Conservation (phyloP, 768 basidiomycete species). For the Mycena filopes region DNA sequence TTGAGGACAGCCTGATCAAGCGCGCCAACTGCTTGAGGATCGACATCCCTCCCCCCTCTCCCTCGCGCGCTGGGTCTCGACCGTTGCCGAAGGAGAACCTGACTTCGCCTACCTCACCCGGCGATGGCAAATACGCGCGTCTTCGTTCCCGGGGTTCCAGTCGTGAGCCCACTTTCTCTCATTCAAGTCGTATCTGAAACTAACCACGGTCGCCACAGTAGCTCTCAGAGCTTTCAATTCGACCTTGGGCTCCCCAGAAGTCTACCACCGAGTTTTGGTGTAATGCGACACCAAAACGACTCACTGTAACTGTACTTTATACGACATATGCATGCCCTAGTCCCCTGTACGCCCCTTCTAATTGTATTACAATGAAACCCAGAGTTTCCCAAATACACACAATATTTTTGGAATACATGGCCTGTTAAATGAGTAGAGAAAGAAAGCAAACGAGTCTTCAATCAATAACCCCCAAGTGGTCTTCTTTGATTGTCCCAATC, state of each 20-base stretch:
- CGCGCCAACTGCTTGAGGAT: conserved; percentile 5
- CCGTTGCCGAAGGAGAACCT: conserved; percentile 15
- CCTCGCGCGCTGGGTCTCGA: neutral
- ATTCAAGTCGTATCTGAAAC: neutral
- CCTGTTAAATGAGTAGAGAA: neutral
- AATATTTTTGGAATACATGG: neutral
- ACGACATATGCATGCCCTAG: neutral
- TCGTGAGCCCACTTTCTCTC: conserved; percentile 4
- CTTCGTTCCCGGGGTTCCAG: conserved; percentile 18
- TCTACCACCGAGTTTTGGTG: conserved; percentile 13
- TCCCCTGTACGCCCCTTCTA: conserved; percentile 3
- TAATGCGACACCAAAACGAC: neutral
- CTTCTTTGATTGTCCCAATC: conserved; percentile 98
- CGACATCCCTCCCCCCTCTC: conserved; percentile 9
- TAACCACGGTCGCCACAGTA: conserved; percentile 12
- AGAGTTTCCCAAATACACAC: conserved; percentile 16
- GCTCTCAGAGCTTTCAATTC: conserved; percentile 22
- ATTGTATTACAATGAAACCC: conserved; percentile 6
- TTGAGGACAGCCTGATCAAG: neutral
- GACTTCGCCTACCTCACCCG: conserved; percentile 12
- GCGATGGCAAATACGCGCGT: conserved; percentile 11
- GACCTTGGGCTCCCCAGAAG: conserved; percentile 15
- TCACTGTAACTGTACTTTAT: conserved; percentile 4
- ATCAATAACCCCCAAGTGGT: conserved; percentile 94
- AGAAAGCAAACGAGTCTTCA: conserved; percentile 39